A percentile compares a stretch with the other conserved stretches of the same genome.
These are phyloP conservation scores for Globisporangium heterothallicum DNA, from an alignment of 352 stramenopile species.

Conservation along the genomic window DNA sequence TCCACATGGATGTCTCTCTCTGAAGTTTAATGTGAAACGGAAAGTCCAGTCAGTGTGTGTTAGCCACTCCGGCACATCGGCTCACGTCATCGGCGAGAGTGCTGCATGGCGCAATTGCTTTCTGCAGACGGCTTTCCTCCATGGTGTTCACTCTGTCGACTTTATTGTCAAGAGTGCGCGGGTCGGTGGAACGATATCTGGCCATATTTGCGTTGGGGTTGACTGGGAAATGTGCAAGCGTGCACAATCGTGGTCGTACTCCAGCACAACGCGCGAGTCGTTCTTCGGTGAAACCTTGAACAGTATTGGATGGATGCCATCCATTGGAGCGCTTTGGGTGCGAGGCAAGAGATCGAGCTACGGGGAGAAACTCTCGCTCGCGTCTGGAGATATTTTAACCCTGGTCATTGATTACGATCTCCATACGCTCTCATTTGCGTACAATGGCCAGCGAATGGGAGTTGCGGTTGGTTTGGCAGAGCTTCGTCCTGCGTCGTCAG, in stretches of 20 bases:
- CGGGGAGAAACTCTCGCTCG: slow-evolving; percentile 34
- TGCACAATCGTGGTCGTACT: neutral
- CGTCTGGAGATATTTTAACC: slow-evolving; percentile 65
- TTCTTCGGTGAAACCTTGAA: slow-evolving; percentile 44
- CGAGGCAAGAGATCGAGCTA: slow-evolving; percentile 51
- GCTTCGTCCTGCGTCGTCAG: slow-evolving; percentile 29
- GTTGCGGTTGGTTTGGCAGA: slow-evolving; percentile 42
- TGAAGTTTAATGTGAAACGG: slow-evolving; percentile 64
- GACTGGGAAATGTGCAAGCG: slow-evolving; percentile 37
- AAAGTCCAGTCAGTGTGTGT: slow-evolving; percentile 57
- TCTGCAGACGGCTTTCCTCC: slow-evolving; percentile 49
- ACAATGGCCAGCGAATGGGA: slow-evolving; percentile 61
- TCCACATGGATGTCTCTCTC: slow-evolving; percentile 38
- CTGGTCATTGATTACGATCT: slow-evolving; percentile 72
- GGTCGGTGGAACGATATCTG: slow-evolving; percentile 50
- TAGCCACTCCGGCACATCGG: slow-evolving; percentile 70
- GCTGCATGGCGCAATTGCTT: slow-evolving; percentile 65
- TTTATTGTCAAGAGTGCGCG: slow-evolving; percentile 74
- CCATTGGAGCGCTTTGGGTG: slow-evolving; percentile 71
- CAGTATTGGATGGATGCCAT: slow-evolving; percentile 84
- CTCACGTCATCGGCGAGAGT: slow-evolving; percentile 41
- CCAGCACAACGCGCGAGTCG: slow-evolving; percentile 14
- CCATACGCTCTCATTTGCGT: slow-evolving; percentile 60
- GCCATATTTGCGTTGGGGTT: slow-evolving; percentile 72
- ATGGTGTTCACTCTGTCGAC: slow-evolving; percentile 71